Evolutionary conservation across 106 monocot genomes (phyloP).

Genomic region (Dendrobium officinale): DNA sequence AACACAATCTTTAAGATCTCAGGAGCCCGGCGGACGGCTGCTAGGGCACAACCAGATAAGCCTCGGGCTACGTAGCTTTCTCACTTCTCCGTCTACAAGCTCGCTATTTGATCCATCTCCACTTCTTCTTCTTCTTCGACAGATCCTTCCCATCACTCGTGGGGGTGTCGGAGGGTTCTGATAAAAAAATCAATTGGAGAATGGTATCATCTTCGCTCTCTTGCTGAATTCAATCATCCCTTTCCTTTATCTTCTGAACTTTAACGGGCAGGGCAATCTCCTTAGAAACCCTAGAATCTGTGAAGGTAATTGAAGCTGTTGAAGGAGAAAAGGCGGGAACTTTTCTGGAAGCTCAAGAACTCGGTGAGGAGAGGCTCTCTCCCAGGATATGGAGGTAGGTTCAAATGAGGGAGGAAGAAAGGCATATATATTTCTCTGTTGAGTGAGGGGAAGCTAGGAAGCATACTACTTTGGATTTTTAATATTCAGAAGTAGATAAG

Average conservation of each 20-base stretch:
- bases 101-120: slow-evolving; percentile 4
- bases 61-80: slow-evolving; percentile 9
- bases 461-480: neutral
- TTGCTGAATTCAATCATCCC: slow-evolving; percentile 22
- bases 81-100: slow-evolving; percentile 8
- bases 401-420: neutral
- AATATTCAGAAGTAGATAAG: neutral
- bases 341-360: neutral
- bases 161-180: neutral
- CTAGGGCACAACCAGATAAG: slow-evolving; percentile 23
- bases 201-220: slow-evolving; percentile 12
- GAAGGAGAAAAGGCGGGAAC: neutral
- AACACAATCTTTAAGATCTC: neutral
- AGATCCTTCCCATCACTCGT: slow-evolving; percentile 5
- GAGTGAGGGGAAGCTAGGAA: neutral
- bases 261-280: neutral
- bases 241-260: neutral
- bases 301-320: neutral
- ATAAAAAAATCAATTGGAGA: slow-evolving; percentile 1
- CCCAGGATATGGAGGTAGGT: neutral
- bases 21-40: slow-evolving; percentile 21
- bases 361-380: neutral
- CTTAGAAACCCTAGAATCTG: neutral
- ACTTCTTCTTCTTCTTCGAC: slow-evolving; percentile 3
- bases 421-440: neutral